Evolutionary conservation across 2,329 filamentous ascomycete species (phyloP).

Genomic region (Chalaropsis ovoidea): DNA sequence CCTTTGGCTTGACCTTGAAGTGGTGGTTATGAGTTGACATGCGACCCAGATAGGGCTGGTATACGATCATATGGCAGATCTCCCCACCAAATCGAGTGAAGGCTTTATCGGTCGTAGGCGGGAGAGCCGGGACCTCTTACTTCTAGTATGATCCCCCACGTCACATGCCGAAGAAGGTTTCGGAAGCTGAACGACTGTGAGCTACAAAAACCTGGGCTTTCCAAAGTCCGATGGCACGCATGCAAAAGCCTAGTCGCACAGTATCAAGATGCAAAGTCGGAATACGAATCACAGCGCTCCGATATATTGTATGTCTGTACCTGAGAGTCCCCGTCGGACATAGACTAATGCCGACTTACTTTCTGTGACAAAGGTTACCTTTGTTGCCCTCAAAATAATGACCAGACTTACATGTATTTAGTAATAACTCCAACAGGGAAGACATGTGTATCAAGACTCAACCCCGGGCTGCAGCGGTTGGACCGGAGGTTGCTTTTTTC

Average conservation of each 20-base stretch:
- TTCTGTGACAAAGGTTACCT: background rate
- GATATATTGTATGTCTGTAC: background rate
- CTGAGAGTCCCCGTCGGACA: background rate
- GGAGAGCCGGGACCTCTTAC: background rate
- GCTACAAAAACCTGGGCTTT: background rate
- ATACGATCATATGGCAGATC: too few species aligned
- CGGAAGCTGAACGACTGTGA: background rate
- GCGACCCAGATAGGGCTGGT: too few species aligned
- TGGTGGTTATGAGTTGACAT: too few species aligned
- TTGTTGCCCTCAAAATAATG: background rate
- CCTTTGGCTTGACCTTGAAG: too few species aligned
- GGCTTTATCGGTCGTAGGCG: background rate
- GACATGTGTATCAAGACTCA: too few species aligned
- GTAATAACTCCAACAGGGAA: background rate
- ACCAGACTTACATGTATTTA: background rate
- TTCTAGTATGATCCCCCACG: background rate
- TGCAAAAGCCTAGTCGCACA: background rate
- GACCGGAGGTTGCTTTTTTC: background rate
- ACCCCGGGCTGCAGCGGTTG: background rate
- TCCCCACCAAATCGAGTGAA: background rate
- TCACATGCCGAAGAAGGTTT: constrained; percentile 12
- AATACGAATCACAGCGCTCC: too few species aligned
- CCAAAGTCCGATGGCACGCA: background rate
- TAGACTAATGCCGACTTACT: background rate
- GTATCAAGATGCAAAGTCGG: background rate